These are phyloP conservation scores for Leonotis leonurus DNA, from an alignment of 257 asterid species.

Conservation along the genomic window DNA sequence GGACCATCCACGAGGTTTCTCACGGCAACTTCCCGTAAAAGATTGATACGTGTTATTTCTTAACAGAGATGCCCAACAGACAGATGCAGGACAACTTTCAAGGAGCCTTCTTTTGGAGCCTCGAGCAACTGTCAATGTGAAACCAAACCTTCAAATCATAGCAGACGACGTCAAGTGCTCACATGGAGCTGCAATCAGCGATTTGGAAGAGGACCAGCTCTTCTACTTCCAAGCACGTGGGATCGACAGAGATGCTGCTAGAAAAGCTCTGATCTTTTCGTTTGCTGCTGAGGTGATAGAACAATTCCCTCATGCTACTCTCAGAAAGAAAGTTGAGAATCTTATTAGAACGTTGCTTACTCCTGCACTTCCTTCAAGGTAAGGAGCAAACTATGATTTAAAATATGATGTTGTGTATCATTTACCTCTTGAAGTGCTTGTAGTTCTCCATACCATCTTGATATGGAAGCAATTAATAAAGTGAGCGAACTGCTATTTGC, in stretches of 20 bases:
- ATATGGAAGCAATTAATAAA: too few relatives aligned
- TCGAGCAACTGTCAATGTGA: constrained; percentile 78
- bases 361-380: constrained; percentile 35
- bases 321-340: constrained; percentile 49
- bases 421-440: too few relatives aligned
- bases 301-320: constrained; percentile 37
- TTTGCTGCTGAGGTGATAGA: constrained; percentile 83
- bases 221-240: constrained; percentile 93
- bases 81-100: constrained; percentile 93
- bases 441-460: too few relatives aligned
- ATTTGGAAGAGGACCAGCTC: constrained; percentile 71
- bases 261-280: constrained; percentile 73
- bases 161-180: constrained; percentile 92
- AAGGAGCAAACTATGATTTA: constrained; percentile 9
- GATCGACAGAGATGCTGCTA: constrained; percentile 54
- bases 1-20: constrained; percentile 80
- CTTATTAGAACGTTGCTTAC: constrained; percentile 47
- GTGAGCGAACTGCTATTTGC: too few relatives aligned
- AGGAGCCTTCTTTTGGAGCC: constrained; percentile 84
- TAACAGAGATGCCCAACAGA: constrained; percentile 83
- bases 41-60: not conserved
- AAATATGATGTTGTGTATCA: too few relatives aligned
- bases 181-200: constrained; percentile 96
- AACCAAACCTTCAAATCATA: constrained; percentile 88
- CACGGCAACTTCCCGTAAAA: constrained; percentile 57